phyloP scores from a whole-genome alignment of 495 filamentous ascomycete genomes.

The Xylona heveae region DNA sequence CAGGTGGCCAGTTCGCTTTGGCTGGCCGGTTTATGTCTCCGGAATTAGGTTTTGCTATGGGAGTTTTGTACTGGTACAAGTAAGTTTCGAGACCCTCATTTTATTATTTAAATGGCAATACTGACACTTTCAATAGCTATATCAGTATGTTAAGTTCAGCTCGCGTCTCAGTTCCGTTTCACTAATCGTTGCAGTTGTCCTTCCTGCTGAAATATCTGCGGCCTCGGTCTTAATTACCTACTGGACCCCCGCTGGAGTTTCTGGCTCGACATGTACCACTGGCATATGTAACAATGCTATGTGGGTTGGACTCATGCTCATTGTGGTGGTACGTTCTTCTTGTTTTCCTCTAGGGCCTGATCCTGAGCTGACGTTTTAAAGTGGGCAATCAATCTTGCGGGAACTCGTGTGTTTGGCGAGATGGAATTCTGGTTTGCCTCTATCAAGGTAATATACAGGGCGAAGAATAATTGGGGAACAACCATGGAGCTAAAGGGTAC shows the following conservation, averaged over 20 bases:
- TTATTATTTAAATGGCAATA: too few relatives aligned
- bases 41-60: conserved; percentile 11
- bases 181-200: too few relatives aligned
- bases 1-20: too few relatives aligned
- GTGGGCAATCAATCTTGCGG: conserved; percentile 9
- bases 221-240: conserved; percentile 5
- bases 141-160: too few relatives aligned
- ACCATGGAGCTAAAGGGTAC: too few relatives aligned
- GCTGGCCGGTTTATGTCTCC: not conserved
- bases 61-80: conserved; percentile 12
- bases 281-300: conserved; percentile 13
- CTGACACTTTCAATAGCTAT: too few relatives aligned
- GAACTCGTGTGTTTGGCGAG: conserved; percentile 11
- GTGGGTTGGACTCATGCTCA: conserved; percentile 12
- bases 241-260: conserved; percentile 11
- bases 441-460: conserved; percentile 12
- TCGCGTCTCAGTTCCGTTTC: too few relatives aligned
- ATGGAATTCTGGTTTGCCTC: conserved; percentile 14
- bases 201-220: conserved; percentile 4
- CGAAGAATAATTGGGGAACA: too few relatives aligned
- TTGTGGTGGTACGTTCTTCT: conserved; percentile 10
- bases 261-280: conserved; percentile 11
- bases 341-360: too few relatives aligned
- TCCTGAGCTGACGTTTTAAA: not conserved
- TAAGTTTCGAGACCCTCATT: too few relatives aligned